A percentile compares a stretch with the other conserved stretches of the same genome.
Conservation (phyloP, 345 rosid species). For the Pistacia atlantica region DNA sequence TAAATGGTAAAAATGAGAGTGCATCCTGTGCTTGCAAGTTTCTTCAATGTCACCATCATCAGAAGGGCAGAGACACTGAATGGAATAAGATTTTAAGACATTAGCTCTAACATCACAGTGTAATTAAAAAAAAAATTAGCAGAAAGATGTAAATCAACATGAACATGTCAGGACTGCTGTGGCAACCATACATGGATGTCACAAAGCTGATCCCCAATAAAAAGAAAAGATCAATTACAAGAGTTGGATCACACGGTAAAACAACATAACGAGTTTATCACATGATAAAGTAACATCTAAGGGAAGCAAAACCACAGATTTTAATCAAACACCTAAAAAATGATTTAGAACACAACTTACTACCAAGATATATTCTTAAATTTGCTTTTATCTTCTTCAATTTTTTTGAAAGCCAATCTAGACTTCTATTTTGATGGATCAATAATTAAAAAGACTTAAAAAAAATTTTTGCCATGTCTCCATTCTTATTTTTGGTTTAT, state of each 20-base stretch:
- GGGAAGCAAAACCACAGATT: not conserved
- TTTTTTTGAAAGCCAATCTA: not conserved
- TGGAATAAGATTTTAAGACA: constrained; percentile 1
- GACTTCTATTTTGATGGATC: not conserved
- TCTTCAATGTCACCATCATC: constrained; percentile 99
- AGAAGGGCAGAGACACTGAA: constrained; percentile 93
- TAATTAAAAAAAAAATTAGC: not conserved
- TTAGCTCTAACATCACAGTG: constrained; percentile 10
- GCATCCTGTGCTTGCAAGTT: constrained; percentile 97
- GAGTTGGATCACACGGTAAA: not conserved
- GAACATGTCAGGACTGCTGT: not conserved
- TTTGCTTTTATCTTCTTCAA: not conserved
- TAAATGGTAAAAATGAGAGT: constrained; percentile 85
- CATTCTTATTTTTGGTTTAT: not conserved
- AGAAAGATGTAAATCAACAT: constrained; percentile 9
- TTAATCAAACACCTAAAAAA: not conserved
- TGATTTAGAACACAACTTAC: not conserved
- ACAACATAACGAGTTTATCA: not conserved
- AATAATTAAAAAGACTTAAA: not conserved
- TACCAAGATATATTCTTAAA: not conserved
- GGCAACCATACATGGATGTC: not conserved
- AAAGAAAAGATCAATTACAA: not conserved
- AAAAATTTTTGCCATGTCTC: not conserved
- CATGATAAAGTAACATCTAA: not conserved
- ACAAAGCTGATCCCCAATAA: not conserved